Conservation (phyloP, 345 rosid species). For the Corymbia maculata region DNA sequence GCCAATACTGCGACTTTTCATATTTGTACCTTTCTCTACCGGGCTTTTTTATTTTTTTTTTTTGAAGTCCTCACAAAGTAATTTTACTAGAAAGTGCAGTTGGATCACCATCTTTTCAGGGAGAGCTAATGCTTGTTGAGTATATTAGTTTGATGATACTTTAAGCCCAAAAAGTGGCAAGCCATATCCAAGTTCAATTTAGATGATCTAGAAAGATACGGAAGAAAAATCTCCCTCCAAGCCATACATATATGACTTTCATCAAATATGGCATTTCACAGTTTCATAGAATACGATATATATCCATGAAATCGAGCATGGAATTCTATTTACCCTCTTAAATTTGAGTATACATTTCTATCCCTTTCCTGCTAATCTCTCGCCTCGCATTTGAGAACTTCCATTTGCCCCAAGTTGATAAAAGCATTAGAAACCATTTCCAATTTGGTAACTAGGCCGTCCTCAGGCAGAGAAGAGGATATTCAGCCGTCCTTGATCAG, state of each 20-base stretch:
- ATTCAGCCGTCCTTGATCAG: background rate
- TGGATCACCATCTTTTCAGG: too few relatives aligned
- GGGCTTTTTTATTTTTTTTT: too few relatives aligned
- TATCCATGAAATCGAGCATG: background rate
- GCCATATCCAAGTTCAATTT: background rate
- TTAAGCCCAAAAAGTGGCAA: background rate
- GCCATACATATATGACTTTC: accelerated
- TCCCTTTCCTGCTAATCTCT: background rate
- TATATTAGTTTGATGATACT: background rate
- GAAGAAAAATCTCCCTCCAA: background rate
- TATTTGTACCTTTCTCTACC: too few relatives aligned
- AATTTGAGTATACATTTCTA: background rate
- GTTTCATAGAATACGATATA: background rate
- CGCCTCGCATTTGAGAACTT: background rate
- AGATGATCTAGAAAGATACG: background rate
- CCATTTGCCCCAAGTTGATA: background rate
- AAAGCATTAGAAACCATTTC: background rate
- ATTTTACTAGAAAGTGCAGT: too few relatives aligned
- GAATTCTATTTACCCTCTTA: background rate
- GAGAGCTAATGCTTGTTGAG: too few relatives aligned
- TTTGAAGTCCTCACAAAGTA: too few relatives aligned
- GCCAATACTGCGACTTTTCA: too few relatives aligned
- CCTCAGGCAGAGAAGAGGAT: background rate
- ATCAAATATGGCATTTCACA: background rate
- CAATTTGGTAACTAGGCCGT: background rate